These are phyloP conservation scores for Nepenthes mirabilis DNA, from an alignment of 148 eudicot species.

Conservation along the genomic window DNA sequence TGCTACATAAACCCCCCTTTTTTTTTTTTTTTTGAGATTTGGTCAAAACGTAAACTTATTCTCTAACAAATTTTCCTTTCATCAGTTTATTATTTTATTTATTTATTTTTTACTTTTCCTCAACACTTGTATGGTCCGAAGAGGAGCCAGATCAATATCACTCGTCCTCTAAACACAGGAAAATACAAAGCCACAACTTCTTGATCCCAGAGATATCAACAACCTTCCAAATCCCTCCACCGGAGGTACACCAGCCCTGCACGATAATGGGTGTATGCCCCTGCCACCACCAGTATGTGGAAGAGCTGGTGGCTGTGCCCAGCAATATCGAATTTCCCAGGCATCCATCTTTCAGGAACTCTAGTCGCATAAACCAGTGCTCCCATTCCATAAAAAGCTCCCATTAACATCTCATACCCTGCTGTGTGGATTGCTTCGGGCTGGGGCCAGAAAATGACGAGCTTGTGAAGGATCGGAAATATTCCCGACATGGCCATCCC, in stretches of 20 bases:
- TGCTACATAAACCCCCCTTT: no score
- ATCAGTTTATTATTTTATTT: no score
- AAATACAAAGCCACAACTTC: no score
- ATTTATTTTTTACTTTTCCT: no score
- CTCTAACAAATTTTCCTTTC: no score
- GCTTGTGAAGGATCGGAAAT: slow-evolving; percentile 71
- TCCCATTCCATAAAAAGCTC: slow-evolving; percentile 62
- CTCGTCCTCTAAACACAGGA: no score
- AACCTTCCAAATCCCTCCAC: slow-evolving; percentile 90
- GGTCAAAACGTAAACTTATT: no score
- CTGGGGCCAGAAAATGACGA: slow-evolving; percentile 48
- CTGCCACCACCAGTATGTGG: slow-evolving; percentile 79
- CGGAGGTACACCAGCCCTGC: slow-evolving; percentile 76
- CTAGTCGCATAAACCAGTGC: slow-evolving; percentile 69
- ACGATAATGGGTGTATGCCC: slow-evolving; percentile 79
- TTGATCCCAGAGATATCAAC: slow-evolving; percentile 10
- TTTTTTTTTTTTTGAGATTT: no score
- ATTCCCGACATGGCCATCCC: slow-evolving; percentile 81
- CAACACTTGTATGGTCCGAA: no score
- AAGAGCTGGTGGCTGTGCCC: slow-evolving; percentile 92
- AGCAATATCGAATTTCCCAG: slow-evolving; percentile 89
- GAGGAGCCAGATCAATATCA: no score
- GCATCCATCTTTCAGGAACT: slow-evolving; percentile 93
- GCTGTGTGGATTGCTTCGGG: slow-evolving; percentile 80
- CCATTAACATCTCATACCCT: slow-evolving; percentile 80